phyloP scores from a whole-genome alignment of 169 alveolate genomes.

The Eimeria necatrix region DNA sequence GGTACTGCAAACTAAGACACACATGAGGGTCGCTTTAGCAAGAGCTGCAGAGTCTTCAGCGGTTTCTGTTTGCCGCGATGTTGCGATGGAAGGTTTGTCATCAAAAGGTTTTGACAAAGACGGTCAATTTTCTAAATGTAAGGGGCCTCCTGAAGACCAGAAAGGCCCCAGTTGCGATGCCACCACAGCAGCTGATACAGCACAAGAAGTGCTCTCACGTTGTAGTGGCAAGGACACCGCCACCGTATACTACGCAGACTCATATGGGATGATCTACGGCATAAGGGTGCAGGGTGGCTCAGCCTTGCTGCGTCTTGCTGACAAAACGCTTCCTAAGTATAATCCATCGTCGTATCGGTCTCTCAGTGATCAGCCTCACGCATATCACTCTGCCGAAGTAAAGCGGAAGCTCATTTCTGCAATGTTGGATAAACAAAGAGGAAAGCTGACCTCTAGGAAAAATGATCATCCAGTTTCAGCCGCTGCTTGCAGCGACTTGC shows the following conservation, averaged over 20 bases:
- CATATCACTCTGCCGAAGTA: constrained; percentile 4
- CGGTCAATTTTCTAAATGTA: neutral
- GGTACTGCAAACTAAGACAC: constrained; percentile 39
- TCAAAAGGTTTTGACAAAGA: neutral
- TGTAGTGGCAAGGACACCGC: constrained; percentile 69
- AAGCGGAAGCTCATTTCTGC: constrained; percentile 67
- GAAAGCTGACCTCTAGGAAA: constrained; percentile 50
- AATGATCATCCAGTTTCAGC: constrained; percentile 46
- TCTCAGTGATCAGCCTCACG: neutral
- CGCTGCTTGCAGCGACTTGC: constrained; percentile 54
- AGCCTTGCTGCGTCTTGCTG: constrained; percentile 62
- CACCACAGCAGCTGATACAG: neutral
- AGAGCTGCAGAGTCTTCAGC: constrained; percentile 57
- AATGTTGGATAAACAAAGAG: constrained; percentile 34
- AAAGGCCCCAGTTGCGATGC: neutral
- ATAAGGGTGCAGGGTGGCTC: constrained; percentile 57
- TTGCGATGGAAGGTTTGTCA: neutral
- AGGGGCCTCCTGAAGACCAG: neutral
- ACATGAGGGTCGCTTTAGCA: constrained; percentile 35
- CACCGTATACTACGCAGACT: constrained; percentile 67
- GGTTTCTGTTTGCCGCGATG: neutral
- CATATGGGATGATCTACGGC: constrained; percentile 74
- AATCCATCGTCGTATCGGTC: constrained; percentile 63
- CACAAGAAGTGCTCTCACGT: constrained; percentile 14
- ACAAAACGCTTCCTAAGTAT: constrained; percentile 52